Evolutionary conservation across 2,329 filamentous ascomycete species (phyloP), one percentile per base, ranked within the genome.

Genomic region (Pseudogymnoascus sp.): DNA sequence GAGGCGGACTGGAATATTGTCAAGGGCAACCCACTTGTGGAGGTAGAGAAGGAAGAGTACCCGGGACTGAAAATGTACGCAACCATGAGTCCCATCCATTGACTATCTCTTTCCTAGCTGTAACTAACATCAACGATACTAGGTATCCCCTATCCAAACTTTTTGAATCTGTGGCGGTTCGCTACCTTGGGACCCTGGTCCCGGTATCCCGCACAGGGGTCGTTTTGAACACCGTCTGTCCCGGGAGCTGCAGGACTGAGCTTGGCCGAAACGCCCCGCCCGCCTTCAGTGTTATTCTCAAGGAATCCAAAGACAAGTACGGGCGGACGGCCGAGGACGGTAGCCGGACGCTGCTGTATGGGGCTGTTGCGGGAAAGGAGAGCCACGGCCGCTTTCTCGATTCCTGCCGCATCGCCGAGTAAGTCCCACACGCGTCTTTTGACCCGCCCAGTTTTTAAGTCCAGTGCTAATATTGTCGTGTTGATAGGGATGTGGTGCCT

Each of bases 71-170:
- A 63, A 53, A 38, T 60, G 60, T 65, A 63, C 19, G 37, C 17
- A 59, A 9, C 44, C 50, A 56, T 33, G 9, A 19, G 26, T 13
- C 50, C 26, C 50, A 56, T 56, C n/a, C 26, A 19, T 7, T 7
- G 5, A 13, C 10, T 11, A 4, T 33, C n/a, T 56, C 2, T 33
- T 40, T 31, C 13, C 11, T 19, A 62, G 10, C 37, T 60, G 21
- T 64, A 44, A 29, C 56, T 65, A 40, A 60, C 38, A 29, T 19
- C 31, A 38, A 46, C 19, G 15, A 59, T 63, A 64, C 2, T 21
- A 69, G 72, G 60, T 74, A 74, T 37, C 63, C 68, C 7, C 64
- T 74, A 21, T 69, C 69, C 38, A 74, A 74, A 61, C 62, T 74
- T n/a, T 50, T 74, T 44, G 65, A 70, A 59, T 62, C 68, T 2